Evolutionary conservation across 2,329 filamentous ascomycete genomes (phyloP).

Genomic region (Xenosphaeropsis pyriputrescens): DNA sequence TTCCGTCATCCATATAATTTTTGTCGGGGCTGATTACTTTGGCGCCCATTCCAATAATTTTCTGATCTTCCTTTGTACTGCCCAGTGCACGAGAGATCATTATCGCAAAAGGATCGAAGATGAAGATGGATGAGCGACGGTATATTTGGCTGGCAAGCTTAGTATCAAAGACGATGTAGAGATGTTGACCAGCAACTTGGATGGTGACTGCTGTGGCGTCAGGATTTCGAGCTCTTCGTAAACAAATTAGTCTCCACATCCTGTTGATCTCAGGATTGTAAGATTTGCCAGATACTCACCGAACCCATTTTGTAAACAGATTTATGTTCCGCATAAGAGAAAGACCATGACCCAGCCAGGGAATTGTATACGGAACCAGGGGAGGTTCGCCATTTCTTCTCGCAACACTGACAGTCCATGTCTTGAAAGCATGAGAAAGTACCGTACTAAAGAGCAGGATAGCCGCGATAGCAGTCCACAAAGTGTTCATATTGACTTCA

Average conservation of each 20-base stretch:
- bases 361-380: constrained; percentile 4
- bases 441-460: too few species aligned
- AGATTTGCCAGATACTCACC: constrained; percentile 2
- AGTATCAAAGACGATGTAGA: constrained; percentile 10
- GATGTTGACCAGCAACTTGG: constrained; percentile 7
- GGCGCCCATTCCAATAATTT: constrained; percentile 7
- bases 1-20: constrained; percentile 4
- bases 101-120: constrained; percentile 8
- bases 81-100: constrained; percentile 6
- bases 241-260: too few species aligned
- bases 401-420: too few species aligned
- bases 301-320: constrained; percentile 5
- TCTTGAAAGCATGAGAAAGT: too few species aligned
- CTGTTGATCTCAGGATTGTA: too few species aligned
- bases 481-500: too few species aligned
- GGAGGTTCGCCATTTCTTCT: constrained; percentile 3
- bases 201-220: constrained; percentile 1
- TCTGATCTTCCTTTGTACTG: constrained; percentile 6
- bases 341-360: constrained; percentile 7
- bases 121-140: constrained; percentile 8
- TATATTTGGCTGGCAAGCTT: constrained; percentile 10
- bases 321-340: constrained; percentile 7
- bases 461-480: too few species aligned
- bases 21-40: constrained; percentile 1
- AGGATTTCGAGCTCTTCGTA: too few species aligned